A percentile compares a stretch with the other conserved stretches of the same genome.
These are phyloP conservation scores for Verticillium nonalfalfae DNA, from an alignment of 2,329 filamentous ascomycete genomes.

Conservation along the genomic window DNA sequence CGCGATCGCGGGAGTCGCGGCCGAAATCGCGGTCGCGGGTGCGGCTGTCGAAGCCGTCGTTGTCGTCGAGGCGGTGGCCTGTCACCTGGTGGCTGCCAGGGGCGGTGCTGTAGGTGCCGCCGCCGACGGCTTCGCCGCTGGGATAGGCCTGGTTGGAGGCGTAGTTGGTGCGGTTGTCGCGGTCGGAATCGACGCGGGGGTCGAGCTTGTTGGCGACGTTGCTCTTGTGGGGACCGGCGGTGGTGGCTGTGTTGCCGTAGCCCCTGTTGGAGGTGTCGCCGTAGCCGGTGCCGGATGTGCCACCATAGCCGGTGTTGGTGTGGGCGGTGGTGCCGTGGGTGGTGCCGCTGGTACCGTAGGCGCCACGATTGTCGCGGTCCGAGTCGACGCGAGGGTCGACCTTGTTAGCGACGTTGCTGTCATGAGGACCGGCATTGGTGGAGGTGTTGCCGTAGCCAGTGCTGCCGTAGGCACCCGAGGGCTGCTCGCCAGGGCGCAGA, in stretches of 20 bases:
- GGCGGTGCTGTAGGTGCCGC: conserved; percentile 11
- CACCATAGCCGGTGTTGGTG: conserved; percentile 1
- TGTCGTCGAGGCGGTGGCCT: not conserved
- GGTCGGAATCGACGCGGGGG: conserved; percentile 46
- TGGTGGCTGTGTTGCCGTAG: conserved; percentile 1
- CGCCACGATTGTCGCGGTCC: conserved; percentile 28
- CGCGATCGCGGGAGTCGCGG: not conserved
- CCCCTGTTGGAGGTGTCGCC: conserved; percentile 5
- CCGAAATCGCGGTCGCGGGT: conserved; percentile 18
- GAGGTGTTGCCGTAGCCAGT: conserved; percentile 6
- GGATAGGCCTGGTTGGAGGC: conserved; percentile 9
- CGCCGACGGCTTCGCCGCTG: not conserved
- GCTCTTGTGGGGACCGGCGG: conserved; percentile 3
- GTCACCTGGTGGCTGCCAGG: not conserved
- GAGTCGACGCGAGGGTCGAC: conserved; percentile 19
- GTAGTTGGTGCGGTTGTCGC: conserved; percentile 29
- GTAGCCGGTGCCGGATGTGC: conserved; percentile 5
- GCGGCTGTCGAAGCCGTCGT: conserved; percentile 8
- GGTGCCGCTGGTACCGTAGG: conserved; percentile 13
- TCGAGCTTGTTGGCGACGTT: conserved; percentile 40
- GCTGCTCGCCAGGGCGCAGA: not conserved
- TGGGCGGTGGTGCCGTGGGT: no score
- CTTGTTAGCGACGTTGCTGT: conserved; percentile 1
- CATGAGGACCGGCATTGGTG: conserved; percentile 19
- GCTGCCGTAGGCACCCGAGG: conserved; percentile 2